Percentiles rank a stretch among this genome's conserved stretches.
Evolutionary conservation across 257 asterid genomes (phyloP).

Genomic region (Lycium ferocissimum): DNA sequence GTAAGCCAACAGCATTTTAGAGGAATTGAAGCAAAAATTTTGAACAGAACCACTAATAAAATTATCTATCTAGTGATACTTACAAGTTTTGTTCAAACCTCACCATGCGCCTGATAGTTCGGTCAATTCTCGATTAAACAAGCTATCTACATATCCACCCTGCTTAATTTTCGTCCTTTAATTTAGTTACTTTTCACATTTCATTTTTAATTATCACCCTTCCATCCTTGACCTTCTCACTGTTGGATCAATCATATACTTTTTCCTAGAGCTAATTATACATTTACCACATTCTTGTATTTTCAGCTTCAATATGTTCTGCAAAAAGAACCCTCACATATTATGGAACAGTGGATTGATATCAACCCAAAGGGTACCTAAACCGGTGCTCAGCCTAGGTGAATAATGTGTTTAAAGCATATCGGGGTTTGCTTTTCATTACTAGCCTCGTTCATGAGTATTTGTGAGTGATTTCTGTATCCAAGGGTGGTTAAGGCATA

Average conservation of each 20-base stretch:
- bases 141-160: not conserved
- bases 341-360: not conserved
- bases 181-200: not conserved
- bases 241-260: slow-evolving; percentile 15
- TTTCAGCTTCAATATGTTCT: not conserved
- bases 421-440: not conserved
- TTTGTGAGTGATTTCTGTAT: not conserved
- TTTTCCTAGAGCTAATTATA: not conserved
- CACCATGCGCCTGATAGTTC: not conserved
- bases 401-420: not conserved
- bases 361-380: not conserved
- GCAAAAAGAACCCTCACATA: not conserved
- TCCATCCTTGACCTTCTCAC: slow-evolving; percentile 20
- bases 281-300: not conserved
- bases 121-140: not conserved
- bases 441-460: not conserved
- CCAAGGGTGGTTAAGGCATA: not conserved
- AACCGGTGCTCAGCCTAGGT: not conserved
- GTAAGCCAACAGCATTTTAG: not conserved
- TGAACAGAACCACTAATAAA: slow-evolving; percentile 2
- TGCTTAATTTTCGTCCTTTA: not conserved
- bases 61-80: not conserved
- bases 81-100: not conserved
- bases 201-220: not conserved
- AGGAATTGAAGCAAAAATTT: not conserved